Base-by-base conservation (phyloP, 2,329 filamentous ascomycete genomes). In the Metarhizium brunneum region DNA sequence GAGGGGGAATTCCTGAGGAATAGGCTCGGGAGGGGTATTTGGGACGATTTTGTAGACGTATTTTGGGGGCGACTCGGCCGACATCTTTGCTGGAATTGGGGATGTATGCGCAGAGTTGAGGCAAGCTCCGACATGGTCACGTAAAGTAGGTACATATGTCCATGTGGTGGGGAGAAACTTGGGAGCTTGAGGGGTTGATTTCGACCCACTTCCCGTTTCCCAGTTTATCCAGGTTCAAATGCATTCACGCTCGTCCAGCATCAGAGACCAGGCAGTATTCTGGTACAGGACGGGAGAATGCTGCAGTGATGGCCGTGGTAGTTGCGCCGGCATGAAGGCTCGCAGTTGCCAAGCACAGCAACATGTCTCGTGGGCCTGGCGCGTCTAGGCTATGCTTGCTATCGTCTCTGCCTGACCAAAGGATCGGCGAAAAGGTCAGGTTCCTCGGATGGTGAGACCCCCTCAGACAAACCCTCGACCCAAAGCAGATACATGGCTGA, bases 371-470 rank as follows among this genome's bases (percentile, higher is more conserved):
- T 59, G 82, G 80, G 8, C 87, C 88, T 32, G 73, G 82, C 36
- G 81, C 90, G 6, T 86, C 85, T 25, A 76, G 73, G 57, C 74
- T 85, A 45, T 83, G 85, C 57, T 83, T 90, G 57, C 76, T 92
- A 54, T 82, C 81, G 14, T 74, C 80, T 56, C 72, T 92, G 14
- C 73, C 79, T 3, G 65, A 66, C 52, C 73, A 74, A 51, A 66
- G 73, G n/a, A 60, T 73, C 14, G 81, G 82, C 45, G 81, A 84
- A n/a, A 97, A 97, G 73, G 86, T 96, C 58, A 86, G 92, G 58
- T 95, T 97, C 69, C 73, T 97, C 52, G 92, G 90, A 70, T 96
- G 92, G 92, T 96, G 79, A 73, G 84, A 20, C 10, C 30, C n/a
- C 14, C 49, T 51, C 38, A 48, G 20, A 40, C 16, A 13, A 6